Evolutionary conservation across 768 basidiomycete species (phyloP), one percentile per base, ranked within the genome.

Genomic region (Candolleomyces efflorescens): DNA sequence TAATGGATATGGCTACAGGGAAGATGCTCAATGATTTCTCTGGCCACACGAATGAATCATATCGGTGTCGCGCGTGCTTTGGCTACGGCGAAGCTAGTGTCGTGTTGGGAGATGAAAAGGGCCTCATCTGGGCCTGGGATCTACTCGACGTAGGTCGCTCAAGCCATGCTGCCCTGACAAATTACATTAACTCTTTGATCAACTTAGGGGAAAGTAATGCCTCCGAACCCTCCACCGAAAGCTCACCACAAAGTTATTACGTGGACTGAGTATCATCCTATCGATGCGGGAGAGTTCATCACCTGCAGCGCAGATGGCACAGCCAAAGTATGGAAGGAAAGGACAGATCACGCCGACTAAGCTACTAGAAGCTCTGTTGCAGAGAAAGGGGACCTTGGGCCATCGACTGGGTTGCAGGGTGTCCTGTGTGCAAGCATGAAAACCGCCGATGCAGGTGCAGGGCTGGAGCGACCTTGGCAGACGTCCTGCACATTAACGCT

Each of bases 231-330:
- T 43, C 91, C 91, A 9, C 86, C 84, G 24, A 84, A 86, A 66
- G 84, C 82, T 1, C 96, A 98, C 67, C 77, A 86, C 41, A 93
- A 90, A 68, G 81, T 90, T 26, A 86, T 97, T 51, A 92, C 91
- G 11, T 97, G 94, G 92, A 86, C 91, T 2, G 93, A 95, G 72
- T 85, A 93, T 63, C 91, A 95, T 71, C 94, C 92, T 7, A 81
- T 76, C 20, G 88, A 93, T 55, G 78, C 83, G 5, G 84, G 84
- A 17, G 93, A 97, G 69, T 82, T 97, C 82, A 72, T 94, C 45
- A 95, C 94, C 3, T 86, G 93, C 1, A 92, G 93, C 65, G 89
- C 90, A 18, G 95, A 98, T 68, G 94, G 95, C 17, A 89, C 87
- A 7, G 89, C 89, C 56, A 96, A 94, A 70, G 84, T 98, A 15